Percentiles rank a stretch among this genome's conserved stretches.
phyloP scores from a whole-genome alignment of 345 rosid species.

The Excoecaria cochinchinensis region DNA sequence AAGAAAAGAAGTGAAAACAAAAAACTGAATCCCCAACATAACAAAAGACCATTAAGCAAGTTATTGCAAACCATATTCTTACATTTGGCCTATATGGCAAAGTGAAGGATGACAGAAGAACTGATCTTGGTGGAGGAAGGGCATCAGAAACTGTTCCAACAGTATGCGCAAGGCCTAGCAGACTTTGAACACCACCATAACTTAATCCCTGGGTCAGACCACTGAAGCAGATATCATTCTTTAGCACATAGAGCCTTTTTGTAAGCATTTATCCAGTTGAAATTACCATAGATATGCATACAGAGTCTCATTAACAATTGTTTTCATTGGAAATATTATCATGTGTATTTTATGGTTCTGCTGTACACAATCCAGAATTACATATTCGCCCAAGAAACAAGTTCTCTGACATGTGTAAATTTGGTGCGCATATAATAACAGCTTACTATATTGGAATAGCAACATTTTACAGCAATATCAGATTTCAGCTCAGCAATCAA shows the following conservation, averaged over 20 bases:
- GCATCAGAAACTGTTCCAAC: slow-evolving; percentile 56
- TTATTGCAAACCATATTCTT: slow-evolving; percentile 22
- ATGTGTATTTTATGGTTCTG: neutral
- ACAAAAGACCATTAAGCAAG: slow-evolving; percentile 10
- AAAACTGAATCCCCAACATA: neutral
- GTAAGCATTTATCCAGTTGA: neutral
- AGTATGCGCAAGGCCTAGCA: slow-evolving; percentile 61
- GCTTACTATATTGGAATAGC: neutral
- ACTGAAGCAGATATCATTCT: slow-evolving; percentile 9
- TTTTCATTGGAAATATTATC: neutral
- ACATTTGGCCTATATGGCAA: slow-evolving; percentile 64
- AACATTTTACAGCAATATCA: neutral
- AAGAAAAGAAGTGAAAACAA: neutral
- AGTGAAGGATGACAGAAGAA: slow-evolving; percentile 61
- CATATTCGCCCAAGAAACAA: neutral
- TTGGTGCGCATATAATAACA: neutral
- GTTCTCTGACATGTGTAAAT: neutral
- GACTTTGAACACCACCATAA: slow-evolving; percentile 54
- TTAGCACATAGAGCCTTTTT: neutral
- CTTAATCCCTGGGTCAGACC: slow-evolving; percentile 47
- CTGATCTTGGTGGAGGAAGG: slow-evolving; percentile 63
- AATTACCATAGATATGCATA: neutral
- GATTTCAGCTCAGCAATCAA: neutral
- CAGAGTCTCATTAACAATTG: neutral
- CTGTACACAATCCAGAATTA: neutral